Base-by-base conservation (phyloP, 108 stramenopile species). In the Conticribra guillardii region DNA sequence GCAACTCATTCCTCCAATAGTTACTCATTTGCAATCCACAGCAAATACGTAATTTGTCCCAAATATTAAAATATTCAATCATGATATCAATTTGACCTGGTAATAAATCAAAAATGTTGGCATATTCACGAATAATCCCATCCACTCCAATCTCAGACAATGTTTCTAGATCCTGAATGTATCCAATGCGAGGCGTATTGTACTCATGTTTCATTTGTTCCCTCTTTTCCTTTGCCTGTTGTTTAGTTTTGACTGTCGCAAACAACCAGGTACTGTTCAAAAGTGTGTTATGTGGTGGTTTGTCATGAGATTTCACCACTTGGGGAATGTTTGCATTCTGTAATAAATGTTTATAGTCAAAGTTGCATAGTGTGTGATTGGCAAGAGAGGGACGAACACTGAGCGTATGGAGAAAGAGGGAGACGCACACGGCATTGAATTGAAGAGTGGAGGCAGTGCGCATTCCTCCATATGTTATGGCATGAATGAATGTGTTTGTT, bases 1-100 rank as follows among this genome's bases (percentile, higher is more conserved):
- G 30, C 55, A 60, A 34, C 28, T 60, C 59, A 60, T 60, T 60
- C 41, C 59, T 41, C 33, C 17, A 60, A 17, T 60, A 41, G 1
- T 60, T 44, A 26, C 59, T 60, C 59, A 60, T 60, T 60, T 60
- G 59, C 59, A 45, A 21, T 24, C 59, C 59, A 45, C 59, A 60
- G 23, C 59, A 60, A 37, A 37, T 22, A 41, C 59, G 59, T 24
- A 60, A 22, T 41, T 22, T 45, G 34, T 60, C 59, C 59, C 59
- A 60, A 11, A 28, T 23, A 3, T 45, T 14, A 23, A 60, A 60
- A 44, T 60, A 60, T 22, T 34, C 11, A 34, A n/a, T 23, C 59
- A 60, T 60, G 11, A 45, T 15, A 16, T 41, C 41, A 23, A 44
- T 60, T 11, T 45, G 19, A 3, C 4, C 34, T 3, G 41, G 41